A percentile compares a stretch with the other conserved stretches of the same genome.
These are phyloP conservation scores for Neonectria punicea DNA, from an alignment of 2,329 filamentous ascomycete genomes.

Conservation along the genomic window DNA sequence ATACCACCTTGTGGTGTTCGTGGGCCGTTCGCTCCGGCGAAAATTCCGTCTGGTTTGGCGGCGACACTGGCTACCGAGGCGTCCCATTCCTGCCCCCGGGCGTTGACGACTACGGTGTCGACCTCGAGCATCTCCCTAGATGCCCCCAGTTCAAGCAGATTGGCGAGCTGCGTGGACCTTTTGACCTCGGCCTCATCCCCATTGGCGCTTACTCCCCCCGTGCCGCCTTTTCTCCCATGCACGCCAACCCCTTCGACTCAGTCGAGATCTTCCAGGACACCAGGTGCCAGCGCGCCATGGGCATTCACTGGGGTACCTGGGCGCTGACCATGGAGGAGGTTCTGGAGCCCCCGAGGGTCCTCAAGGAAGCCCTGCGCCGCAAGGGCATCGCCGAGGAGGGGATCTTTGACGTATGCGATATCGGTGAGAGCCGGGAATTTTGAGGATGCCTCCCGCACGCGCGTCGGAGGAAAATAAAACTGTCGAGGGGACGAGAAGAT, in stretches of 20 bases:
- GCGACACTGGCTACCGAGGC: conserved; percentile 89
- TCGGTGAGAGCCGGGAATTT: conserved; percentile 86
- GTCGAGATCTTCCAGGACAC: conserved; percentile 93
- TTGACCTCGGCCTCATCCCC: conserved; percentile 91
- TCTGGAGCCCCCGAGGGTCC: conserved; percentile 78
- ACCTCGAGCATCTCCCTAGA: conserved; percentile 72
- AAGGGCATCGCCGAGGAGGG: conserved; percentile 76
- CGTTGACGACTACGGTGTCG: conserved; percentile 76
- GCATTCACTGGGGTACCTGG: conserved; percentile 95
- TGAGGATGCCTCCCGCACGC: conserved; percentile 45
- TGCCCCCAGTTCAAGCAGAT: conserved; percentile 91
- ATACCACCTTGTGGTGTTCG: conserved; percentile 85
- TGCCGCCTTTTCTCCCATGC: conserved; percentile 79
- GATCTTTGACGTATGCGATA: conserved; percentile 83
- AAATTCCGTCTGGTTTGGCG: conserved; percentile 87
- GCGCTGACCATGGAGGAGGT: conserved; percentile 87
- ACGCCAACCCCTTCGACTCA: conserved; percentile 86
- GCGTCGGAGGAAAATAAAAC: neutral
- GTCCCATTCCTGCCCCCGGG: conserved; percentile 73
- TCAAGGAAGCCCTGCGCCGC: conserved; percentile 76
- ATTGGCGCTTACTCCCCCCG: conserved; percentile 89
- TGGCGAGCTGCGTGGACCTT: conserved; percentile 81
- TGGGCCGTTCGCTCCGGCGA: conserved; percentile 82
- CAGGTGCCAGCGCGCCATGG: conserved; percentile 79
- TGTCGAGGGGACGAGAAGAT: neutral